Evolutionary conservation across 257 asterid genomes (phyloP), one percentile per base, ranked within the genome.

Genomic region (Przewalskia tangutica): DNA sequence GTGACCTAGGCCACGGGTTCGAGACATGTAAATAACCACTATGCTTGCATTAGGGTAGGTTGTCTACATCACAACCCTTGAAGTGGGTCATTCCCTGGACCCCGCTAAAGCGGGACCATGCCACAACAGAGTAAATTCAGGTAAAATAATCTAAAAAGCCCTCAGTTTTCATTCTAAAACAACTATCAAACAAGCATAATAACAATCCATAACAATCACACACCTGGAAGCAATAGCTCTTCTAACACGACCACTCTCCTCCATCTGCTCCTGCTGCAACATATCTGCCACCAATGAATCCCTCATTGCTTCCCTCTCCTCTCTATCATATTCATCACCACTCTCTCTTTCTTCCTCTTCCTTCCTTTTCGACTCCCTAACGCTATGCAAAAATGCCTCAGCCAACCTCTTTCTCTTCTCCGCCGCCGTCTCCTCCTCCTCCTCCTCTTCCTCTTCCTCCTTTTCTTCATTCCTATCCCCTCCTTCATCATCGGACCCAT

Each of bases 181-280:
- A 13, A 53, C 18, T 7, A 53, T 3, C 12, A 9, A 11, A 46
- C 53, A 8, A 8, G 8, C 36, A 46, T 13, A 14, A 36, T 16
- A 38, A 36, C 4, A 51, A 77, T 38, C 68, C 91, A 48, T 48
- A 48, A 12, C 14, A 66, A 66, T 23, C 27, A 64, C 84, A 81
- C 56, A 94, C 98, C 99, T 94, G 10, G 97, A 85, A 55, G 98
- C 97, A 86, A 95, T 82, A 44, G 89, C 86, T 87, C 89, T 89
- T 38, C 97, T 92, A 48, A 86, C 82, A 9, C 99, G 96, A 46
- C 99, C 98, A 68, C 97, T 92, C 68, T 92, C 97, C 82, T 95
- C 99, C 66, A 94, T 86, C 91, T 95, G 99, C 83, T 91, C 91
- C 83, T 90, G 92, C 91, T 95, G 98, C 93, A 95, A 86, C 38